Conservation (phyloP, 2,329 filamentous ascomycete species). For the Alternaria arbusti region DNA sequence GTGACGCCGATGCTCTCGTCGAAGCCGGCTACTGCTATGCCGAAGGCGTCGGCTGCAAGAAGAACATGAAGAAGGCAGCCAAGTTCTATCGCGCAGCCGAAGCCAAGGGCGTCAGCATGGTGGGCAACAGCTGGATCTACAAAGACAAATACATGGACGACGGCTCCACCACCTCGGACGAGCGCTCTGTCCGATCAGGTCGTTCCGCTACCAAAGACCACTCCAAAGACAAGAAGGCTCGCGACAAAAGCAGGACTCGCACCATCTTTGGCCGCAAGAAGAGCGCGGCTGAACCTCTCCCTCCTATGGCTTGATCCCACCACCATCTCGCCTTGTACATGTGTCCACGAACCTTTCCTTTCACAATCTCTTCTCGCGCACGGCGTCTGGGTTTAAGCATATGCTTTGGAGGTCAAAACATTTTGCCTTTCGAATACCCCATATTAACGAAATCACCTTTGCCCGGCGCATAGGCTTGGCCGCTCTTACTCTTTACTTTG, state of each 20-base stretch:
- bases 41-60: conserved; percentile 91
- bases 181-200: conserved; percentile 56
- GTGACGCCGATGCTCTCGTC: conserved; percentile 89
- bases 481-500: neutral
- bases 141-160: conserved; percentile 86
- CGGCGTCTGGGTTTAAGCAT: conserved; percentile 38
- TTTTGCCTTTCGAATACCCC: conserved; percentile 17
- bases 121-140: conserved; percentile 99
- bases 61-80: conserved; percentile 92
- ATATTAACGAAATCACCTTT: conserved; percentile 24
- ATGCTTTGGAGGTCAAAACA: conserved; percentile 10
- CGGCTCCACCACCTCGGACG: conserved; percentile 40
- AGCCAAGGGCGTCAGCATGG: conserved; percentile 93
- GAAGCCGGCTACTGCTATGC: conserved; percentile 97
- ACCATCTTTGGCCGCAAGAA: conserved; percentile 73
- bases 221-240: conserved; percentile 63
- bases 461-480: conserved; percentile 37
- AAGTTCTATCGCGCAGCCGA: conserved; percentile 90
- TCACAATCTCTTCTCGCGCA: conserved; percentile 26
- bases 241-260: conserved; percentile 78
- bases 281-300: conserved; percentile 34
- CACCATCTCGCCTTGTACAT: conserved; percentile 32
- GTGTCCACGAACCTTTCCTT: conserved; percentile 42
- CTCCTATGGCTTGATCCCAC: conserved; percentile 7
- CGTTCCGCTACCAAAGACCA: conserved; percentile 50